Evolutionary conservation across 148 eudicot species (phyloP).

Genomic region (Beta vulgaris): DNA sequence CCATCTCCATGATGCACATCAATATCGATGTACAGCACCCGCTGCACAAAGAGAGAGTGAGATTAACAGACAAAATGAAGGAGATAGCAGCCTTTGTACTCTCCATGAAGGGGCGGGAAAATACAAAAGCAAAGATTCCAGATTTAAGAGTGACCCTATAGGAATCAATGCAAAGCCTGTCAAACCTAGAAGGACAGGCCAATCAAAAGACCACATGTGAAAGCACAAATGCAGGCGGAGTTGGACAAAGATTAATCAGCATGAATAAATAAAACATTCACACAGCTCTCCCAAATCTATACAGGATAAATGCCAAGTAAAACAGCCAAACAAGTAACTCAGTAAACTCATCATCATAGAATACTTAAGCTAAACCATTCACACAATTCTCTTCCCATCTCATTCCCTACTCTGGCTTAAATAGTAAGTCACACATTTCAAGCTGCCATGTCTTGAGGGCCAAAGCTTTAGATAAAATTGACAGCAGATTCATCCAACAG

Average conservation of each 20-base stretch:
- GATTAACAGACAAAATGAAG: slow-evolving; percentile 4
- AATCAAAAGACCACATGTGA: slow-evolving; percentile 2
- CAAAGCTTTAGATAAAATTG: not conserved
- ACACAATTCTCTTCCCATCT: not conserved
- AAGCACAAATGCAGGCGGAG: not conserved
- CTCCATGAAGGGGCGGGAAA: not conserved
- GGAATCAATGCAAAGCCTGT: not conserved
- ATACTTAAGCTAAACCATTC: not conserved
- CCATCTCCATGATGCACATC: slow-evolving; percentile 98
- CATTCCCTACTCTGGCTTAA: not conserved
- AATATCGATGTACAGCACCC: slow-evolving; percentile 81
- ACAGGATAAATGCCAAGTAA: not conserved
- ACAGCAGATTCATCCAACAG: not conserved
- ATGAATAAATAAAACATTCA: not conserved
- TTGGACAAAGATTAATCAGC: not conserved
- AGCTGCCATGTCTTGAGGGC: not conserved
- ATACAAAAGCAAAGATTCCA: not conserved
- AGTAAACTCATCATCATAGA: not conserved
- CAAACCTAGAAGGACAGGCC: not conserved
- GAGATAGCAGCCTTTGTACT: not conserved
- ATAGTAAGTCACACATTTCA: not conserved
- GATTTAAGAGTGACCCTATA: not conserved
- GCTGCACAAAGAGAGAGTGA: slow-evolving; percentile 45
- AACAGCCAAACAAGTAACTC: not conserved
- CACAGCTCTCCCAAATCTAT: not conserved